These are phyloP conservation scores for Agastache rugosa DNA, from an alignment of 257 asterid species.

Conservation along the genomic window DNA sequence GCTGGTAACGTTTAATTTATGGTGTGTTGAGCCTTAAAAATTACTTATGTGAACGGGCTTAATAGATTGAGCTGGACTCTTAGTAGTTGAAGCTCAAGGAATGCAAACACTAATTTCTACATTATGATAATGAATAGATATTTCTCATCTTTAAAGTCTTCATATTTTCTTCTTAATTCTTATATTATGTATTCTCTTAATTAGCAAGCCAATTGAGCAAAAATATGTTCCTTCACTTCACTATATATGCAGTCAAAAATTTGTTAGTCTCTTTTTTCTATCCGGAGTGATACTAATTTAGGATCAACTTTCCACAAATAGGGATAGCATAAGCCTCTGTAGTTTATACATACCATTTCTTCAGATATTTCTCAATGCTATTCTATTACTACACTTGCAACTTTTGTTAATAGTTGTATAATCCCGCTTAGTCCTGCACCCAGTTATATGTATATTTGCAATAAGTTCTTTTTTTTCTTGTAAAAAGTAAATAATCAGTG, in stretches of 20 bases:
- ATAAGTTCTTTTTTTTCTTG: not conserved
- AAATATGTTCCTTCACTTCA: not conserved
- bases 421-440: not conserved
- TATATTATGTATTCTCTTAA: not conserved
- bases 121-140: not conserved
- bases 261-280: not conserved
- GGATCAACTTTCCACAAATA: conserved; percentile 7
- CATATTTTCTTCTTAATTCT: not conserved
- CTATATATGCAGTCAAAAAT: not conserved
- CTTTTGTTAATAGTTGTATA: conserved; percentile 10
- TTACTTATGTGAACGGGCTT: not conserved
- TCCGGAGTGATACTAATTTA: not conserved
- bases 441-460: not conserved
- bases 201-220: not conserved
- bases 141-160: conserved; percentile 12
- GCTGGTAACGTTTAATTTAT: conserved; percentile 22
- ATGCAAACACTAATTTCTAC: not conserved
- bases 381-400: conserved; percentile 20
- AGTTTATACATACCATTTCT: not conserved
- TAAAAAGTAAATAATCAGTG: not conserved
- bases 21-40: conserved; percentile 15
- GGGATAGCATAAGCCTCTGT: conserved; percentile 2
- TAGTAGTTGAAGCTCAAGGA: conserved; percentile 19
- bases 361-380: conserved; percentile 16
- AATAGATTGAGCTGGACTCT: not conserved